These are phyloP conservation scores for Fibroporia radiculosa DNA, from an alignment of 768 basidiomycete genomes.

Conservation along the genomic window DNA sequence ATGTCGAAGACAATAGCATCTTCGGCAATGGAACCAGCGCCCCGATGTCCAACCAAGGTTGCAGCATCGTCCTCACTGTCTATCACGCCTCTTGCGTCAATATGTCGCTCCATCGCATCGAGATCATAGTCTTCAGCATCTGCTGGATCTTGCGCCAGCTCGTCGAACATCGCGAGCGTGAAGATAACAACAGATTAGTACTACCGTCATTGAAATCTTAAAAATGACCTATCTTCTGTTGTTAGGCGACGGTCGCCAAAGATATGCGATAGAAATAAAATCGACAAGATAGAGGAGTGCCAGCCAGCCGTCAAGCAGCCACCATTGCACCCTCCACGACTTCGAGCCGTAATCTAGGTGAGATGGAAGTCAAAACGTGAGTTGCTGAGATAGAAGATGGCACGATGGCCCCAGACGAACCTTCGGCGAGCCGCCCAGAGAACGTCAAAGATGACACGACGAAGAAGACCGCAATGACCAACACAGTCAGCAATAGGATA, in stretches of 20 bases:
- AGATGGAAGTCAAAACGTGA: neutral
- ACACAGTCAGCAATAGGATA: slow-evolving; percentile 74
- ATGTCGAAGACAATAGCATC: slow-evolving; percentile 87
- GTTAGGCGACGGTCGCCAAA: slow-evolving; percentile 90
- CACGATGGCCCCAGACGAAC: slow-evolving; percentile 28
- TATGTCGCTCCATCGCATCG: slow-evolving; percentile 60
- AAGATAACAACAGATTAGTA: slow-evolving; percentile 20
- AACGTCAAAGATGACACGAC: slow-evolving; percentile 88
- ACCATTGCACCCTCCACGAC: slow-evolving; percentile 89
- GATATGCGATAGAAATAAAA: slow-evolving; percentile 74
- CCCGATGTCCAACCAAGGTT: slow-evolving; percentile 59
- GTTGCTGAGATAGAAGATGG: neutral
- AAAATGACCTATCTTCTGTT: slow-evolving; percentile 68
- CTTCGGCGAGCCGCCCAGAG: slow-evolving; percentile 86
- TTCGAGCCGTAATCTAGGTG: slow-evolving; percentile 79
- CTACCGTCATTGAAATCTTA: slow-evolving; percentile 9
- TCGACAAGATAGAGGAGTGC: slow-evolving; percentile 79
- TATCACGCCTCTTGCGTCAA: slow-evolving; percentile 29
- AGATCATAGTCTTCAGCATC: slow-evolving; percentile 92
- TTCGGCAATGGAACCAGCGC: slow-evolving; percentile 41
- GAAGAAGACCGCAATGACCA: slow-evolving; percentile 84
- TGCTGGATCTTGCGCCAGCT: slow-evolving; percentile 89
- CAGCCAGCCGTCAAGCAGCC: slow-evolving; percentile 93
- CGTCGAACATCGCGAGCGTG: slow-evolving; percentile 92
- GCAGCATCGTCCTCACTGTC: slow-evolving; percentile 66